phyloP scores from a whole-genome alignment of 331 rosid species.

The Stylosanthes scabra region DNA sequence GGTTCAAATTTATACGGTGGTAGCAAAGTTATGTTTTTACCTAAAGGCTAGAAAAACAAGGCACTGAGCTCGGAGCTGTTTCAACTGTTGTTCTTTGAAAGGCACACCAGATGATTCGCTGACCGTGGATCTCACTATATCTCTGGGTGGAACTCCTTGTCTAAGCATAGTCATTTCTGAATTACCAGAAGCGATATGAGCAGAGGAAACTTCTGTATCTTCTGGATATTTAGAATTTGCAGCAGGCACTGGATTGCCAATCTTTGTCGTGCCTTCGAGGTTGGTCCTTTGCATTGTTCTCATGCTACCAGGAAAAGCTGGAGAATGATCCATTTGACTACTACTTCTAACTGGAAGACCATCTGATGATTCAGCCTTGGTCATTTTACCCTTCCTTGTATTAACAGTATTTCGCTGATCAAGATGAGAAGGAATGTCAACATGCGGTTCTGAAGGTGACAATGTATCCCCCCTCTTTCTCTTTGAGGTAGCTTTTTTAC shows the following conservation, averaged over 20 bases:
- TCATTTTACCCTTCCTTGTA: conserved; percentile 84
- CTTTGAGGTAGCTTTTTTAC: conserved; percentile 73
- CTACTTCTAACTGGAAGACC: conserved; percentile 68
- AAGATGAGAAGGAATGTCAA: conserved; percentile 67
- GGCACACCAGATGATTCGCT: conserved; percentile 65
- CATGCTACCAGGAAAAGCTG: conserved; percentile 55
- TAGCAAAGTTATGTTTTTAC: conserved; percentile 48
- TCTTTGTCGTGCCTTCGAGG: conserved; percentile 65
- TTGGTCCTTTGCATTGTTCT: conserved; percentile 58
- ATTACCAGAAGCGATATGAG: conserved; percentile 48
- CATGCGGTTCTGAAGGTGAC: conserved; percentile 64
- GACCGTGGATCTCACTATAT: conserved; percentile 82
- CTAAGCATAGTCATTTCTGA: conserved; percentile 68
- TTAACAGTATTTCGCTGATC: conserved; percentile 71
- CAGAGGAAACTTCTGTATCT: conserved; percentile 63
- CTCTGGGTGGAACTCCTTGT: conserved; percentile 69
- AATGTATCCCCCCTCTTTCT: conserved; percentile 93
- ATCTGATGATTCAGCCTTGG: conserved; percentile 70
- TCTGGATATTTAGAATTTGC: conserved; percentile 57
- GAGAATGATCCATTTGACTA: conserved; percentile 57
- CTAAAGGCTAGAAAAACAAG: conserved; percentile 99
- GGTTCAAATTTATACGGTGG: conserved; percentile 25
- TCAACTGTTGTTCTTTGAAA: conserved; percentile 92
- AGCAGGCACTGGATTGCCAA: conserved; percentile 50
- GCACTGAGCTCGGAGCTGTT: conserved; percentile 99